These are phyloP conservation scores for Hippophae gyantsensis DNA, from an alignment of 306 rosid genomes.

Conservation along the genomic window DNA sequence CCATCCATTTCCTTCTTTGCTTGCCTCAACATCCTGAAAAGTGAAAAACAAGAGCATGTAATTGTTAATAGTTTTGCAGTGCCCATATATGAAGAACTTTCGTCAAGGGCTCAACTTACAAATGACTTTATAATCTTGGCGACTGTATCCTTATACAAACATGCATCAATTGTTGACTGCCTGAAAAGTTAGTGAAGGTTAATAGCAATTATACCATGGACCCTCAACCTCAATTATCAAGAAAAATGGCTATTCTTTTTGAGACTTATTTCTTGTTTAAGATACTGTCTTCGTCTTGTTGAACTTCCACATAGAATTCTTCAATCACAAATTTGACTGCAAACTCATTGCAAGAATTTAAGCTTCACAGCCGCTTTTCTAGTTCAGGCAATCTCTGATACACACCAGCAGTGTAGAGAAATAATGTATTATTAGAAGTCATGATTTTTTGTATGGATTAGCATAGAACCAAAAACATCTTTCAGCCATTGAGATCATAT, in stretches of 20 bases:
- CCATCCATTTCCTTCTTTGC: slow-evolving; percentile 77
- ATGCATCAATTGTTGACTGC: slow-evolving; percentile 54
- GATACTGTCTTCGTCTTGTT: slow-evolving; percentile 57
- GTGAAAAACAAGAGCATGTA: not conserved
- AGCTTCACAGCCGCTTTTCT: slow-evolving; percentile 58
- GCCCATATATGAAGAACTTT: slow-evolving; percentile 6
- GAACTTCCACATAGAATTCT: slow-evolving; percentile 55
- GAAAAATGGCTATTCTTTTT: slow-evolving; percentile 1
- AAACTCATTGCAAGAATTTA: slow-evolving; percentile 58
- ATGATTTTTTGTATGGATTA: no score
- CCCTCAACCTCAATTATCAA: not conserved
- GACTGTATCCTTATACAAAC: slow-evolving; percentile 70
- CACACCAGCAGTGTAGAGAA: slow-evolving; percentile 7
- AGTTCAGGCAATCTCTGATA: slow-evolving; percentile 63
- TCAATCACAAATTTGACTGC: slow-evolving; percentile 71
- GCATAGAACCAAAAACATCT: no score
- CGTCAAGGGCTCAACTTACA: slow-evolving; percentile 26
- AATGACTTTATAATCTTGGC: slow-evolving; percentile 67
- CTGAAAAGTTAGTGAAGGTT: slow-evolving; percentile 39
- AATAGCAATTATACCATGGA: slow-evolving; percentile 1
- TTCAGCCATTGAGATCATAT: no score
- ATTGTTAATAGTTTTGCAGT: not conserved
- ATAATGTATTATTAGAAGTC: not conserved
- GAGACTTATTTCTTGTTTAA: slow-evolving; percentile 53
- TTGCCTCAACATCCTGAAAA: slow-evolving; percentile 60